Evolutionary conservation across 1,284 basidiomycete genomes (phyloP).

Genomic region (Phlebopus sp.): DNA sequence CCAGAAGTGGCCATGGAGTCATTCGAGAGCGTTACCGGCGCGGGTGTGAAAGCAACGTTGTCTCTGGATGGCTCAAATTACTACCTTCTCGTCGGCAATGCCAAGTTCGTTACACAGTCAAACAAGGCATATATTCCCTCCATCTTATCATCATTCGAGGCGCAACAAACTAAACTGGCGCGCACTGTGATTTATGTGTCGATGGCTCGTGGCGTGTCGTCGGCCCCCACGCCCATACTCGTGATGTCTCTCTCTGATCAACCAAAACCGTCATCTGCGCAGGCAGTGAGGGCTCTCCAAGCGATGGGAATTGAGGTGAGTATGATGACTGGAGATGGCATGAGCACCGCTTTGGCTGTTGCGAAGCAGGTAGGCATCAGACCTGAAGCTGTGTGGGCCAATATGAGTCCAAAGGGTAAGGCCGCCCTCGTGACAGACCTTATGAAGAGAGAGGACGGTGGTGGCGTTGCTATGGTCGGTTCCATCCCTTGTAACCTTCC

Average conservation of each 20-base stretch:
- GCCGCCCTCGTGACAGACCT: constrained; percentile 79
- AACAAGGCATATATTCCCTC: constrained; percentile 52
- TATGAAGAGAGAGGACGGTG: constrained; percentile 58
- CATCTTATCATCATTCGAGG: constrained; percentile 61
- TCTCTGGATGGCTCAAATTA: constrained; percentile 46
- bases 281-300: constrained; percentile 77
- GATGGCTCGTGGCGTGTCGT: constrained; percentile 40
- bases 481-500: not conserved
- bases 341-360: constrained; percentile 79
- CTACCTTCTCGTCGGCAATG: constrained; percentile 73
- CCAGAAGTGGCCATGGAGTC: constrained; percentile 48
- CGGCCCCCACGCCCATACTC: constrained; percentile 48
- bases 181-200: constrained; percentile 85
- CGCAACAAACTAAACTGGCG: constrained; percentile 65
- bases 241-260: constrained; percentile 81
- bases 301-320: constrained; percentile 88
- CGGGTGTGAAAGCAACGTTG: constrained; percentile 78
- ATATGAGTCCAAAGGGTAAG: constrained; percentile 92
- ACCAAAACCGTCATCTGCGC: constrained; percentile 78
- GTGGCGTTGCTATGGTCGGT: constrained; percentile 86
- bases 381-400: constrained; percentile 79
- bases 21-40: constrained; percentile 89
- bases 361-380: constrained; percentile 85
- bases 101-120: constrained; percentile 62
- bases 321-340: constrained; percentile 90